Evolutionary conservation across 2,329 filamentous ascomycete species (phyloP).

Genomic region (Pseudogymnoascus sp.): DNA sequence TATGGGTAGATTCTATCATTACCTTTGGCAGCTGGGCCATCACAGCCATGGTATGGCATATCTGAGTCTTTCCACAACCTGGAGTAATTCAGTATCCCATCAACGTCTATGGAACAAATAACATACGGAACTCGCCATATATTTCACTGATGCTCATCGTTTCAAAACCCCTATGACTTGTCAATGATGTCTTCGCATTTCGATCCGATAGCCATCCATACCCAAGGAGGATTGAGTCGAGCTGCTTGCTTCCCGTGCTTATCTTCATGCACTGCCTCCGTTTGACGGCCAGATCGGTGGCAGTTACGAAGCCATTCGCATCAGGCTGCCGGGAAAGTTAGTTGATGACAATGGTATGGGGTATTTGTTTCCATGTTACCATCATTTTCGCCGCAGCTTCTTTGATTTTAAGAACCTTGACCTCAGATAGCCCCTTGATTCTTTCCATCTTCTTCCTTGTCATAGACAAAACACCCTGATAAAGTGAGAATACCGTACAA

Average conservation of each 20-base stretch:
- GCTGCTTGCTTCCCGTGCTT: constrained; percentile 61
- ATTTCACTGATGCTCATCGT: constrained; percentile 62
- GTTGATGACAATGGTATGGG: not conserved
- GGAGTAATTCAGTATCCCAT: not conserved
- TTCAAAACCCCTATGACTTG: constrained; percentile 49
- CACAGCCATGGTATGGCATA: constrained; percentile 61
- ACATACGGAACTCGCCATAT: constrained; percentile 48
- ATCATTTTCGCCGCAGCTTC: constrained; percentile 46
- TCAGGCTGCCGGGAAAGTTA: constrained; percentile 37
- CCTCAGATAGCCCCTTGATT: constrained; percentile 62
- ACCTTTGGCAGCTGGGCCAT: constrained; percentile 46
- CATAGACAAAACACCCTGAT: constrained; percentile 29
- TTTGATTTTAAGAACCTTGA: constrained; percentile 63
- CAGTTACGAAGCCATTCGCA: constrained; percentile 54
- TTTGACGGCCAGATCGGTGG: constrained; percentile 53
- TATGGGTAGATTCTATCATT: constrained; percentile 15
- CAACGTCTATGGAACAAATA: not conserved
- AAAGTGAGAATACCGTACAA: not conserved
- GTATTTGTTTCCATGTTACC: constrained; percentile 20
- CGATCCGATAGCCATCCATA: constrained; percentile 26
- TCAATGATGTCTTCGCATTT: not conserved
- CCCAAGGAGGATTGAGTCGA: constrained; percentile 57
- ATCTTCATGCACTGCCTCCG: constrained; percentile 56
- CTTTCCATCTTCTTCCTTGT: constrained; percentile 52
- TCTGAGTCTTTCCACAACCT: constrained; percentile 59